Evolutionary conservation across 345 rosid species (phyloP).

Genomic region (Noccaea bulbosa): DNA sequence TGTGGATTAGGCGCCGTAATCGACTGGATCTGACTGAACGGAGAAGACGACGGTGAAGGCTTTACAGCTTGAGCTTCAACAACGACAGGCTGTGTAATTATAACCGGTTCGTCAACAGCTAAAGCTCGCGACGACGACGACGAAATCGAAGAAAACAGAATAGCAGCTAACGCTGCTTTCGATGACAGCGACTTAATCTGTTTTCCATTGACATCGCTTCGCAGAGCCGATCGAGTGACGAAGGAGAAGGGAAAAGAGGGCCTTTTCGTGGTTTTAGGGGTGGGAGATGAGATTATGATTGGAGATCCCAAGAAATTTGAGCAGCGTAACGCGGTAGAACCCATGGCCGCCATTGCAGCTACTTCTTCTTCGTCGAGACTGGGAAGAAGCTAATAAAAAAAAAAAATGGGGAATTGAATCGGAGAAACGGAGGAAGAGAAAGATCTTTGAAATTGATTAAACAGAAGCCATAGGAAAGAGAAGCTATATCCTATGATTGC

Average conservation of each 20-base stretch:
- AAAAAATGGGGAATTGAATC: no score
- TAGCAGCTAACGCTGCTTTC: conserved; percentile 54
- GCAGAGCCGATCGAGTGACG: conserved; percentile 37
- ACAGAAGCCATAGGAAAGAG: neutral
- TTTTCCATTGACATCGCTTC: conserved; percentile 33
- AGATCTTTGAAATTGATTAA: neutral
- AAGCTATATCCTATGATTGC: conserved; percentile 11
- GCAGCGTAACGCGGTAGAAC: conserved; percentile 16
- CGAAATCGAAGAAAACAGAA: conserved; percentile 52
- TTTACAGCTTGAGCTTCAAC: conserved; percentile 55
- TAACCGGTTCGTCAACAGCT: conserved; percentile 51
- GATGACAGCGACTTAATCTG: conserved; percentile 38
- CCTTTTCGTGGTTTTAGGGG: conserved; percentile 26
- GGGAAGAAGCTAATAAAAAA: no score
- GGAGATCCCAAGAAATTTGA: conserved; percentile 32
- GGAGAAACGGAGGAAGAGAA: neutral
- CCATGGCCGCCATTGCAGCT: conserved; percentile 25
- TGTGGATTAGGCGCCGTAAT: conserved; percentile 67
- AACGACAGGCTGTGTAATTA: neutral
- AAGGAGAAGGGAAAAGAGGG: conserved; percentile 35
- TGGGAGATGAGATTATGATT: conserved; percentile 37
- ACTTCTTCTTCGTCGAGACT: conserved; percentile 25
- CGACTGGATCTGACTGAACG: conserved; percentile 55
- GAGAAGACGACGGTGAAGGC: conserved; percentile 52
- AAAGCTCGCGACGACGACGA: conserved; percentile 52